phyloP scores from a whole-genome alignment of 2,329 filamentous ascomycete genomes.

The Ophiostoma tasmaniense region DNA sequence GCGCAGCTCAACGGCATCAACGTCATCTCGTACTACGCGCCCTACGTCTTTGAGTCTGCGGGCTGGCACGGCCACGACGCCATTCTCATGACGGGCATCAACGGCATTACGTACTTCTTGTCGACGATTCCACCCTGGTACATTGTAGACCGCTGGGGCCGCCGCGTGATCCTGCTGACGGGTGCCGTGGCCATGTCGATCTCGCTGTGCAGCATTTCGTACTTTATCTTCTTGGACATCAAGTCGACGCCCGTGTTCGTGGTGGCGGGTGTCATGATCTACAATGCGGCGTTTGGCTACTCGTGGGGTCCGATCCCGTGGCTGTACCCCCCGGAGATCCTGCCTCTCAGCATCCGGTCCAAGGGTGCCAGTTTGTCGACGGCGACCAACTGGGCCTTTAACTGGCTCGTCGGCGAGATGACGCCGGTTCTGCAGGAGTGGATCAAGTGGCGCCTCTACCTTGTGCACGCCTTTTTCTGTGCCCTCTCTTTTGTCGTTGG shows the following conservation, averaged over 20 bases:
- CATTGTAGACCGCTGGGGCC: constrained; percentile 84
- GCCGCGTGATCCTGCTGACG: constrained; percentile 78
- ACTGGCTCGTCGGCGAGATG: constrained; percentile 93
- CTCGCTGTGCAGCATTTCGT: constrained; percentile 81
- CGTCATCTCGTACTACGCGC: constrained; percentile 98
- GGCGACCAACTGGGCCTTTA: constrained; percentile 95
- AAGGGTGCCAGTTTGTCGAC: constrained; percentile 96
- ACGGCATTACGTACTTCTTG: constrained; percentile 75
- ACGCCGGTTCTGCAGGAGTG: constrained; percentile 86
- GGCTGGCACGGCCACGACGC: constrained; percentile 90
- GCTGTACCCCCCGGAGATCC: constrained; percentile 97
- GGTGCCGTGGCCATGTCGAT: constrained; percentile 85
- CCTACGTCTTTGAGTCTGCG: constrained; percentile 90
- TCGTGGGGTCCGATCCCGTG: constrained; percentile 95
- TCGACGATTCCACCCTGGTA: constrained; percentile 97
- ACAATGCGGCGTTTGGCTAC: constrained; percentile 94
- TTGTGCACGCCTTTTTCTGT: constrained; percentile 95
- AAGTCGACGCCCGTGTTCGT: constrained; percentile 70
- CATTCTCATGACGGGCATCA: constrained; percentile 95
- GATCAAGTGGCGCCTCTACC: constrained; percentile 89
- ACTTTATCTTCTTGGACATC: constrained; percentile 88
- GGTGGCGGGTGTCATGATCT: constrained; percentile 93
- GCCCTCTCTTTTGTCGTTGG: constrained; percentile 81
- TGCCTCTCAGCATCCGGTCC: constrained; percentile 90
- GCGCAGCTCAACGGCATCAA: constrained; percentile 98